These are phyloP conservation scores for Termitomyces sp. DNA, from an alignment of 768 basidiomycete species.

Conservation along the genomic window DNA sequence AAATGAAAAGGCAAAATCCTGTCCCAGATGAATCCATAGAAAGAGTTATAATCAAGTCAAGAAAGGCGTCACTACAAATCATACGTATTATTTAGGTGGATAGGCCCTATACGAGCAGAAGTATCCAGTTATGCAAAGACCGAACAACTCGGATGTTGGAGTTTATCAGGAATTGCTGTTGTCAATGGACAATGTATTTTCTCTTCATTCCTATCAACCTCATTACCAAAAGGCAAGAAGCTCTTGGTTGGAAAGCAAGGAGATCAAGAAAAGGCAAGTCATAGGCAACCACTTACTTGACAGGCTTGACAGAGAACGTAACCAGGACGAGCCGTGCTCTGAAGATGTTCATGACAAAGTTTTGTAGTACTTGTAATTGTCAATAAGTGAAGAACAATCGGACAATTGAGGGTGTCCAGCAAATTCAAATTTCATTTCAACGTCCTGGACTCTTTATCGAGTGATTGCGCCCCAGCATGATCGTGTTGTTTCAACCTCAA, in stretches of 20 bases:
- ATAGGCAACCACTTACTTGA: not conserved
- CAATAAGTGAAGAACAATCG: no score
- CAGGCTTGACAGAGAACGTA: not conserved
- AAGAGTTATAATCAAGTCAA: constrained; percentile 35
- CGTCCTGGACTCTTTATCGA: not conserved
- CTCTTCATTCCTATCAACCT: constrained; percentile 2
- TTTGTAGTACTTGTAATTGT: not conserved
- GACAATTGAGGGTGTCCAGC: no score
- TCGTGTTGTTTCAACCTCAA: not conserved
- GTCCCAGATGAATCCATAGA: constrained; percentile 32
- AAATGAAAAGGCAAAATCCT: constrained; percentile 52
- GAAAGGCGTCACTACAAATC: constrained; percentile 31
- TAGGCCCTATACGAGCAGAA: constrained; percentile 35
- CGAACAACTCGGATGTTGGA: constrained; percentile 56
- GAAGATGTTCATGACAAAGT: not conserved
- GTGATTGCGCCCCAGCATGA: not conserved
- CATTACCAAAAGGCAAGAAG: constrained; percentile 17
- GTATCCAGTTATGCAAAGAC: constrained; percentile 52
- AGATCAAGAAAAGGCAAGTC: not conserved
- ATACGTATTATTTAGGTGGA: not conserved
- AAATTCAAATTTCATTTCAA: not conserved
- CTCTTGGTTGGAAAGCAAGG: constrained; percentile 17
- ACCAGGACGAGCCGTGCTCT: not conserved
- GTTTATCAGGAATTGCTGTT: constrained; percentile 34
- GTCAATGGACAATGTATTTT: constrained; percentile 26